Conservation (phyloP, 1,284 basidiomycete genomes). For the Xerocomus nothofagi region DNA sequence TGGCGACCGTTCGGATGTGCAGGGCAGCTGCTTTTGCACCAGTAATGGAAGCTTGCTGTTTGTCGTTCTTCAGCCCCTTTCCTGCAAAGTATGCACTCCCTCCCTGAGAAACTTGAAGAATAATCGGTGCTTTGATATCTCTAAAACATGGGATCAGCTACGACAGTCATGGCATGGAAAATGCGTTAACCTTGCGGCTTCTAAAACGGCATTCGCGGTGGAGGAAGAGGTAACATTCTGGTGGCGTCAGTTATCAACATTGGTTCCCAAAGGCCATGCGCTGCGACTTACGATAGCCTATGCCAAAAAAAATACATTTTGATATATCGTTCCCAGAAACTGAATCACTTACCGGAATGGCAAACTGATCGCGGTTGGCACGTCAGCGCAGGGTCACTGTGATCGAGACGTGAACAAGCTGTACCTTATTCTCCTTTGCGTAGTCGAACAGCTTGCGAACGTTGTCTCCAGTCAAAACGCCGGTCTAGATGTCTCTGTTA, state of each 20-base stretch:
- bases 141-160: slow-evolving; percentile 31
- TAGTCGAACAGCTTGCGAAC: slow-evolving; percentile 75
- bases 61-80: slow-evolving; percentile 93
- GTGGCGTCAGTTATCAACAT: slow-evolving; percentile 1
- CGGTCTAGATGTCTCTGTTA: slow-evolving; percentile 49
- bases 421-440: slow-evolving; percentile 65
- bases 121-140: slow-evolving; percentile 96
- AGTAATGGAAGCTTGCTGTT: slow-evolving; percentile 94
- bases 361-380: slow-evolving; percentile 46
- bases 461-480: slow-evolving; percentile 73
- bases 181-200: slow-evolving; percentile 61
- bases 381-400: not conserved
- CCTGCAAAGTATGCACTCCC: slow-evolving; percentile 97
- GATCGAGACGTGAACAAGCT: slow-evolving; percentile 16
- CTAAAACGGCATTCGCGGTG: slow-evolving; percentile 71
- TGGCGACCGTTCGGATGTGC: slow-evolving; percentile 89
- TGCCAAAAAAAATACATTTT: not conserved
- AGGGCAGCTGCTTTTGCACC: slow-evolving; percentile 93
- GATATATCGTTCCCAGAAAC: not conserved
- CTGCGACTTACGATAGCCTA: slow-evolving; percentile 60
- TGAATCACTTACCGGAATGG: slow-evolving; percentile 58
- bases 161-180: not conserved
- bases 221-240: slow-evolving; percentile 77
- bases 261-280: slow-evolving; percentile 4
- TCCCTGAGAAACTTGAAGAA: slow-evolving; percentile 97